These are phyloP conservation scores for Cicer chorassanicum DNA, from an alignment of 306 rosid genomes.

Conservation along the genomic window DNA sequence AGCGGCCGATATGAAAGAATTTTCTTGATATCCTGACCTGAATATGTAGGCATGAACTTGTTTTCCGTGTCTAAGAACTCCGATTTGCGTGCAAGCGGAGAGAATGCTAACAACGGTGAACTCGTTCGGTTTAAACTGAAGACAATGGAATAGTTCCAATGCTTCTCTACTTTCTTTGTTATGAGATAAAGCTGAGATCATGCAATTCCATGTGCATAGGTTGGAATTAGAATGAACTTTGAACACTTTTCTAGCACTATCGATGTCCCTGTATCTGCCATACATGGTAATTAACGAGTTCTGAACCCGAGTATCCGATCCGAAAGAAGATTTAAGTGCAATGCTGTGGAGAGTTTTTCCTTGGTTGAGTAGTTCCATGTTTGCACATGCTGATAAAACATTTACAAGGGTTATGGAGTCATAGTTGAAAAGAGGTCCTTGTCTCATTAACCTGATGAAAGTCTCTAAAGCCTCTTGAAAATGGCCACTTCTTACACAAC, in stretches of 20 bases:
- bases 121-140: slow-evolving; percentile 55
- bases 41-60: slow-evolving; percentile 53
- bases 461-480: slow-evolving; percentile 51
- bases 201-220: slow-evolving; percentile 69
- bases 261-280: slow-evolving; percentile 59
- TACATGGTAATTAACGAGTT: slow-evolving; percentile 67
- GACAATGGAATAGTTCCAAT: slow-evolving; percentile 49
- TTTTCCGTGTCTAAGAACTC: slow-evolving; percentile 54
- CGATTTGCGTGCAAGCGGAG: slow-evolving; percentile 61
- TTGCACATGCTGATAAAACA: slow-evolving; percentile 61
- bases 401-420: slow-evolving; percentile 62
- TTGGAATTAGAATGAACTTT: slow-evolving; percentile 46
- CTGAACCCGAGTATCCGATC: slow-evolving; percentile 56
- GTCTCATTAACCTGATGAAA: slow-evolving; percentile 51
- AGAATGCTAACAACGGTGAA: slow-evolving; percentile 60
- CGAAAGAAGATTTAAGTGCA: slow-evolving; percentile 49
- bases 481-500: slow-evolving; percentile 48
- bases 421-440: slow-evolving; percentile 43
- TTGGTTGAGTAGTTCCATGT: slow-evolving; percentile 48
- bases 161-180: slow-evolving; percentile 57
- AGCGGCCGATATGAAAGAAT: slow-evolving; percentile 60
- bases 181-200: slow-evolving; percentile 62
- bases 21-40: slow-evolving; percentile 44
- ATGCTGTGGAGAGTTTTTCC: slow-evolving; percentile 61
- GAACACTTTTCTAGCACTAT: slow-evolving; percentile 58